Evolutionary conservation across 108 stramenopile genomes (phyloP).

Genomic region (Stephanodiscus triporus): DNA sequence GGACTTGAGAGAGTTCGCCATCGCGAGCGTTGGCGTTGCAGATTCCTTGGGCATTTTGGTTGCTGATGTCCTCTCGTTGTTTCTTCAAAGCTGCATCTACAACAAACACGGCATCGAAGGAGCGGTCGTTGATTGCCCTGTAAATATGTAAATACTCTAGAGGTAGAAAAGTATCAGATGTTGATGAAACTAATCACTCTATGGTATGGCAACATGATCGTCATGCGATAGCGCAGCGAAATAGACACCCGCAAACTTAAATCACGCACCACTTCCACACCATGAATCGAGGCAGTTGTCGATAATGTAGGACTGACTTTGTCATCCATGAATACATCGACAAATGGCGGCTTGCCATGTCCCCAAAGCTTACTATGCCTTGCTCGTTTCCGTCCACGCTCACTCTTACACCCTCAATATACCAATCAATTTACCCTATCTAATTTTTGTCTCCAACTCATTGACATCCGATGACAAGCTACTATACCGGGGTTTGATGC

Average conservation of each 20-base stretch:
- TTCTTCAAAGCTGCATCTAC: conserved; percentile 82
- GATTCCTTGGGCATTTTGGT: conserved; percentile 69
- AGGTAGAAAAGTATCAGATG: background rate
- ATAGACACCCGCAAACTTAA: background rate
- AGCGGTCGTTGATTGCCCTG: conserved; percentile 65
- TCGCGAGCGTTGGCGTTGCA: conserved; percentile 69
- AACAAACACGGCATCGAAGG: conserved; percentile 61
- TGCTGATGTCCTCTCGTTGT: conserved; percentile 68
- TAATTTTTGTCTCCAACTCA: conserved; percentile 27
- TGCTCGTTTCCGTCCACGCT: conserved; percentile 32
- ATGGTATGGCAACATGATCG: too few relatives aligned
- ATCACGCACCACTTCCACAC: conserved; percentile 24
- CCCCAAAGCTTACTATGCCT: conserved; percentile 20
- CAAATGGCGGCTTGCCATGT: conserved; percentile 30
- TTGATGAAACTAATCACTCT: background rate
- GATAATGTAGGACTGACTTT: conserved; percentile 37
- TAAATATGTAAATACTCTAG: conserved; percentile 2
- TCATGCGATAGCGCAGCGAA: background rate
- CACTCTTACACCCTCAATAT: conserved; percentile 25
- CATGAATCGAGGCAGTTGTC: conserved; percentile 43
- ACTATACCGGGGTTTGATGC: conserved; percentile 34
- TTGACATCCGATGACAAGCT: conserved; percentile 19
- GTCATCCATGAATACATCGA: conserved; percentile 45
- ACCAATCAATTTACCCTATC: conserved; percentile 36
- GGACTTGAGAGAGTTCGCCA: conserved; percentile 69